phyloP scores from a whole-genome alignment of 176 grass and related monocot species.

The Sorghum bicolor region DNA sequence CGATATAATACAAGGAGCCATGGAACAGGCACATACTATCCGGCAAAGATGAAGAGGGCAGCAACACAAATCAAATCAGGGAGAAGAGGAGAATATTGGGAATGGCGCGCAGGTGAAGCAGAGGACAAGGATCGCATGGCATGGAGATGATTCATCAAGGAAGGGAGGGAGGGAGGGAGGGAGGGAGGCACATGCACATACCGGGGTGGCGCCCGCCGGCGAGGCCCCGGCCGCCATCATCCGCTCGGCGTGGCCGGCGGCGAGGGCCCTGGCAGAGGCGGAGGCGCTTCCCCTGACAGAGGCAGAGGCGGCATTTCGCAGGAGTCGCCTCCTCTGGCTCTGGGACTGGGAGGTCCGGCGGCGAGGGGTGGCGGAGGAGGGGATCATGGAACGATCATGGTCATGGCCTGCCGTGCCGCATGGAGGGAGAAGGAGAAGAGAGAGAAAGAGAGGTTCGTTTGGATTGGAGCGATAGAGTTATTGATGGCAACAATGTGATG shows the following conservation, averaged over 20 bases:
- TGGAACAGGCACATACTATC: too few species aligned
- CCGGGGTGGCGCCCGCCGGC: not conserved
- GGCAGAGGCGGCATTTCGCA: conserved; percentile 21
- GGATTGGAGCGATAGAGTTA: not conserved
- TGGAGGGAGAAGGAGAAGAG: too few species aligned
- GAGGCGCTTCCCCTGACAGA: not conserved
- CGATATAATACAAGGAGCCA: not conserved
- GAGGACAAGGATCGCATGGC: too few species aligned
- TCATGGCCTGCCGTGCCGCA: too few species aligned
- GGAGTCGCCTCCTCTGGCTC: conserved; percentile 19
- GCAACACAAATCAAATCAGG: not conserved
- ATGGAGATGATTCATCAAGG: not conserved
- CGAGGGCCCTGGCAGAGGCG: conserved; percentile 44
- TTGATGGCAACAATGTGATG: not conserved
- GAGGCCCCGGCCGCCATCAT: not conserved
- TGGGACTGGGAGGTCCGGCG: not conserved
- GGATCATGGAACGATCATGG: conserved; percentile 39
- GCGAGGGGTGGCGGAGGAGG: conserved; percentile 20
- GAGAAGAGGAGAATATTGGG: too few species aligned
- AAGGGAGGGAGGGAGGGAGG: too few species aligned
- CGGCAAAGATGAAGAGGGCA: too few species aligned
- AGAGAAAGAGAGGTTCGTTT: too few species aligned
- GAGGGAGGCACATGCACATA: not conserved
- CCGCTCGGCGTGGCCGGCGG: conserved; percentile 34
- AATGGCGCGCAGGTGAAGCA: too few species aligned